Percentiles rank a stretch among this genome's conserved stretches.
Evolutionary conservation across 2,329 filamentous ascomycete species (phyloP).

Genomic region (Pleomassaria siparia): DNA sequence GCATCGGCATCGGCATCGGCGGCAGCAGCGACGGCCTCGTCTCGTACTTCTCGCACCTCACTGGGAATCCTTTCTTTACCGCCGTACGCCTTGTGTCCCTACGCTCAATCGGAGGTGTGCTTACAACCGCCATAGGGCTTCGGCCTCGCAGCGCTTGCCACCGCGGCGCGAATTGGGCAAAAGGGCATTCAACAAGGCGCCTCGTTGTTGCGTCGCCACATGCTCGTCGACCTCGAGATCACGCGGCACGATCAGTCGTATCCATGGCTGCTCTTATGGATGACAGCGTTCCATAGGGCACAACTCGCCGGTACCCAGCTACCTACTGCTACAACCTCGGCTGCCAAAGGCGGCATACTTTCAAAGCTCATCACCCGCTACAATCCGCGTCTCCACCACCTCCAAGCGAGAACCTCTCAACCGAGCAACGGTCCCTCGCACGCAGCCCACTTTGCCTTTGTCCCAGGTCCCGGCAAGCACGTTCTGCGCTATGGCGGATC

Average conservation of each 20-base stretch:
- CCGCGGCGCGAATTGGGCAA: constrained; percentile 77
- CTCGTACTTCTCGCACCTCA: constrained; percentile 48
- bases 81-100: constrained; percentile 57
- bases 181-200: constrained; percentile 72
- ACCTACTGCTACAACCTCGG: constrained; percentile 12
- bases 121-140: constrained; percentile 62
- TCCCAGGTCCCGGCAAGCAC: constrained; percentile 88
- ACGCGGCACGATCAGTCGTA: constrained; percentile 92
- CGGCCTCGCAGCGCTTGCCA: constrained; percentile 86
- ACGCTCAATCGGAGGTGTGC: constrained; percentile 24
- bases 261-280: constrained; percentile 91
- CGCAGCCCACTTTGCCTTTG: constrained; percentile 79
- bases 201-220: constrained; percentile 75
- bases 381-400: constrained; percentile 62
- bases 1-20: no score
- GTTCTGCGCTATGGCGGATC: constrained; percentile 83
- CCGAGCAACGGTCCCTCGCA: constrained; percentile 67
- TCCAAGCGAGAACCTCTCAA: constrained; percentile 66
- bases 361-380: constrained; percentile 59
- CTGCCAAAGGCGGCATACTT: constrained; percentile 43
- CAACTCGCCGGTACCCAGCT: constrained; percentile 53
- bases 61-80: constrained; percentile 57
- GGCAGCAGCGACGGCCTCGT: constrained; percentile 34
- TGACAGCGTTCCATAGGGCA: constrained; percentile 75
- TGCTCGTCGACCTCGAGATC: constrained; percentile 95